Base-by-base conservation (phyloP, 1,284 basidiomycete species). In the Austroboletus niveus region DNA sequence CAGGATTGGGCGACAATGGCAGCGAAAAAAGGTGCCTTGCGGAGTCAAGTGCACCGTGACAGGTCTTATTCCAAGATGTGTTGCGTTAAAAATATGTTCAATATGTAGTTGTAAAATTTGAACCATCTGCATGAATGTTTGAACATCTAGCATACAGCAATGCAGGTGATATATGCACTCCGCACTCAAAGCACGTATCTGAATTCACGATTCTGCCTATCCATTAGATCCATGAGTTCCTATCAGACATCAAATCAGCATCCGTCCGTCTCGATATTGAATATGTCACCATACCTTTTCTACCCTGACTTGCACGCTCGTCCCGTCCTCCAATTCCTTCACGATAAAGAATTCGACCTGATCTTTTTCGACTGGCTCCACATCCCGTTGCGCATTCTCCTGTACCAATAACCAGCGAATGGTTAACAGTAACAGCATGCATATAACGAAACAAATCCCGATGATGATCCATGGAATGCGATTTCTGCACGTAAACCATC, bases 181-280 rank as follows among this genome's bases (percentile, higher is more conserved):
- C 17, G 17, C 17, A 17, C 17, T 17, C 14, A 62, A 2, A 63
- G 68, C 30, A 82, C 79, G 56, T 84, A 84, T 69, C 82, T 70
- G 66, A 78, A 85, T 46, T 84, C 81, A 3, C 75, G 76, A 56
- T 85, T 85, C 62, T 84, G 78, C 17, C 69, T 73, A 66, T 87
- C 85, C 1, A 85, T 88, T 52, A 88, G 70, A 64, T 88, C 85
- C 65, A 85, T 68, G 69, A 84, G 85, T 61, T 78, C 84, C 77
- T 84, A 47, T 17, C 5, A 2, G 7, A 11, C 7, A 20, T 14
- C 36, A 20, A 22, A 29, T 49, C 42, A 64, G 17, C 17, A 17
- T 17, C 17, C 34, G 20, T 22, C 15, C 20, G 22, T 20, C 9
- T 31, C 41, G 12, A 6, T 7, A 6, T 17, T 11, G 27, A 31